Percentiles rank a stretch among this genome's conserved stretches.
Conservation (phyloP, 192 early-diverging fungal species). For the Coemansia sp. region DNA sequence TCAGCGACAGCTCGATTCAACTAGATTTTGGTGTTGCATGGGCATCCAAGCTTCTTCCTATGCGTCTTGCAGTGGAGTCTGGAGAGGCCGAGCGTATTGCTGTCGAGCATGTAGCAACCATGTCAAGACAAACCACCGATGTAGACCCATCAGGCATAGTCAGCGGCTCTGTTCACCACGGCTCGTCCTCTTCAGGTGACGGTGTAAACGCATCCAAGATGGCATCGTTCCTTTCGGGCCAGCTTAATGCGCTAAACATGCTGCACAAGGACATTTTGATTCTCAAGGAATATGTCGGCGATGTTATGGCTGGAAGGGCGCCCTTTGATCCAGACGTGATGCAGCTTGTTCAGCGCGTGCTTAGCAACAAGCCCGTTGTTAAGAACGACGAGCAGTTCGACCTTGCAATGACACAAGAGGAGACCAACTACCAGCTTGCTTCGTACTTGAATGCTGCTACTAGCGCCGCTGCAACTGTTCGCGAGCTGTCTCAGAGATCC, state of each 20-base stretch:
- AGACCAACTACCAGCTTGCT: conserved; percentile 46
- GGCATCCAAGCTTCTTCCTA: conserved; percentile 41
- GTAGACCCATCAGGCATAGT: conserved; percentile 10
- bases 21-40: conserved; percentile 12
- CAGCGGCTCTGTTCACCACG: neutral
- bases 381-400: conserved; percentile 41
- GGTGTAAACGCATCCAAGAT: conserved; percentile 18
- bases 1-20: conserved; percentile 1
- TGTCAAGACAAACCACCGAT: conserved; percentile 16
- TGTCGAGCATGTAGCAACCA: conserved; percentile 44
- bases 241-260: conserved; percentile 51
- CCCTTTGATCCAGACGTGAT: conserved; percentile 48
- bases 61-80: conserved; percentile 39
- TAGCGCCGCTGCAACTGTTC: conserved; percentile 24
- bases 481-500: conserved; percentile 35
- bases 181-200: neutral
- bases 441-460: conserved; percentile 35
- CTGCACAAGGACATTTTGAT: conserved; percentile 37
- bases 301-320: conserved; percentile 35
- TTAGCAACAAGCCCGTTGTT: conserved; percentile 45
- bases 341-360: conserved; percentile 51
- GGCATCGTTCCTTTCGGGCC: conserved; percentile 44
- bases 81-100: conserved; percentile 55
- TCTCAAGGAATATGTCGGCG: conserved; percentile 45
- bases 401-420: conserved; percentile 47